A percentile compares a stretch with the other conserved stretches of the same genome.
These are phyloP conservation scores for Pholiota adiposa DNA, from an alignment of 1,284 basidiomycete genomes.

Conservation along the genomic window DNA sequence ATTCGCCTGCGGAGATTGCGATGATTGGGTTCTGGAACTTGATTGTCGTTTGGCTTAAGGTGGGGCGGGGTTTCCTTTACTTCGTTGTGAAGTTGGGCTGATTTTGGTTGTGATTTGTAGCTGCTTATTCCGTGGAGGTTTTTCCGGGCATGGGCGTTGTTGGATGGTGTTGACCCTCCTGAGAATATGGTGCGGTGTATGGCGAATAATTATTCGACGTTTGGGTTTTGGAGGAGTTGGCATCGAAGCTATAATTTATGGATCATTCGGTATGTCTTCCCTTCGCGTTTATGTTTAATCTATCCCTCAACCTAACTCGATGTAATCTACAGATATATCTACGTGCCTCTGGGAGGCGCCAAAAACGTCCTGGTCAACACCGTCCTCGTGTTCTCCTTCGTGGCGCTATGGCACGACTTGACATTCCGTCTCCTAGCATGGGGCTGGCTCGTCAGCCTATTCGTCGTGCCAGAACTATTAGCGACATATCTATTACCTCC, in stretches of 20 bases:
- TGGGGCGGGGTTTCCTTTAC: slow-evolving; percentile 41
- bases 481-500: slow-evolving; percentile 64
- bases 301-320: slow-evolving; percentile 3
- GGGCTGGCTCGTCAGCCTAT: slow-evolving; percentile 95
- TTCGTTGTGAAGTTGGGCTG: not conserved
- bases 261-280: slow-evolving; percentile 74
- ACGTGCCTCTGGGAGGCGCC: slow-evolving; percentile 89
- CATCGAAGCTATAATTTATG: slow-evolving; percentile 97
- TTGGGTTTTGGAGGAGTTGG: slow-evolving; percentile 97
- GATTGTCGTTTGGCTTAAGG: slow-evolving; percentile 97
- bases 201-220: slow-evolving; percentile 96
- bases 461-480: slow-evolving; percentile 87
- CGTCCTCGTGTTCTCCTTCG: slow-evolving; percentile 91
- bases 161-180: slow-evolving; percentile 90
- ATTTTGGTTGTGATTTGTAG: slow-evolving; percentile 42
- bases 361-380: slow-evolving; percentile 71
- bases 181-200: slow-evolving; percentile 99
- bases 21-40: slow-evolving; percentile 99
- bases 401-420: slow-evolving; percentile 98
- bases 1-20: slow-evolving; percentile 80
- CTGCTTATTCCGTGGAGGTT: slow-evolving; percentile 97
- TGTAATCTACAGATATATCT: slow-evolving; percentile 75
- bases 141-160: slow-evolving; percentile 94
- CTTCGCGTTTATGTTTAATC: slow-evolving; percentile 1
- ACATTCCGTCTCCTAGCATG: slow-evolving; percentile 89